Evolutionary conservation across 257 asterid genomes (phyloP).

Genomic region (Linaria vulgaris): DNA sequence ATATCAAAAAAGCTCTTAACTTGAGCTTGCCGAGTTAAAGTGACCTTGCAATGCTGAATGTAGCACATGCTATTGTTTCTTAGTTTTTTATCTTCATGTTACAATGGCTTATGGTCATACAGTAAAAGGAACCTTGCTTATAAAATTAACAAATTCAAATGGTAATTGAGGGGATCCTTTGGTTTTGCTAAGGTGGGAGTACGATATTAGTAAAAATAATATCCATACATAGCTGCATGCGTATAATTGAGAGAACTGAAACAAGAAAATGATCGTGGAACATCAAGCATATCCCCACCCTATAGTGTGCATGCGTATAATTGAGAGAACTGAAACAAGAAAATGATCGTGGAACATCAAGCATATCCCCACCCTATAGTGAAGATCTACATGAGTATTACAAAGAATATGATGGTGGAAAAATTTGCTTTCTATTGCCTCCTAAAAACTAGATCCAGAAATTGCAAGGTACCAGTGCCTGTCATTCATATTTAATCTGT

Average conservation of each 20-base stretch:
- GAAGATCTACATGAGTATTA: not conserved
- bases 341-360: constrained; percentile 19
- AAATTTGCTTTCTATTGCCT: not conserved
- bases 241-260: not conserved
- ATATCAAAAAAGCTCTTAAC: not conserved
- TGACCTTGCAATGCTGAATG: not conserved
- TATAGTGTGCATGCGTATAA: constrained; percentile 2
- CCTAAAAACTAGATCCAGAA: not conserved
- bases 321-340: not conserved
- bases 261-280: not conserved
- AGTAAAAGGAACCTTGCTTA: not conserved
- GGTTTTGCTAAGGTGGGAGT: constrained; percentile 12
- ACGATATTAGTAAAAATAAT: not conserved
- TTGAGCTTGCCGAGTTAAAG: not conserved
- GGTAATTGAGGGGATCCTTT: constrained; percentile 11
- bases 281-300: not conserved
- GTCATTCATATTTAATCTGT: constrained; percentile 2
- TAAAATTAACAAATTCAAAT: not conserved
- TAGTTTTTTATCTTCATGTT: not conserved
- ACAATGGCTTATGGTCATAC: not conserved
- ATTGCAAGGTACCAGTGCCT: not conserved
- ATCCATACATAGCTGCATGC: not conserved
- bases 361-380: not conserved
- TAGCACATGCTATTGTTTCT: not conserved
- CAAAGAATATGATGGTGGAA: not conserved